phyloP scores from a whole-genome alignment of 148 eudicot species.

The Euryodendron excelsum region DNA sequence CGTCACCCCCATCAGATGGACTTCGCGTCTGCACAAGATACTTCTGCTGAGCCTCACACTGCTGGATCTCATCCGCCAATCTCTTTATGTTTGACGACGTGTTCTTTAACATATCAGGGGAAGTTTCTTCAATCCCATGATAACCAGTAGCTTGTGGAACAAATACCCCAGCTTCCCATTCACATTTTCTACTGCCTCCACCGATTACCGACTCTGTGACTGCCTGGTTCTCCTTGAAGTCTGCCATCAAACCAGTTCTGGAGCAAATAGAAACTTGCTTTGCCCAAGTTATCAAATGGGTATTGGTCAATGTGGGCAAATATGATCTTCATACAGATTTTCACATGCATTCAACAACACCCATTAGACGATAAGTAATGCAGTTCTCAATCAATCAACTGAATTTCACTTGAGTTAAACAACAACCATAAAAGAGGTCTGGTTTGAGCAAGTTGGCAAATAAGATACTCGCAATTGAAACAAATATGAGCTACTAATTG shows the following conservation, averaged over 20 bases:
- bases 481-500: not conserved
- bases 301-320: not conserved
- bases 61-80: constrained; percentile 82
- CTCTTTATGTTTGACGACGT: constrained; percentile 77
- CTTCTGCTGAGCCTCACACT: constrained; percentile 82
- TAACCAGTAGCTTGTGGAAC: constrained; percentile 13
- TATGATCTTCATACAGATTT: not conserved
- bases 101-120: constrained; percentile 78
- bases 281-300: not conserved
- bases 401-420: not conserved
- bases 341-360: not conserved
- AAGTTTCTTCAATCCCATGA: constrained; percentile 38
- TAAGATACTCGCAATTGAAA: not conserved
- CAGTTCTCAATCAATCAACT: not conserved
- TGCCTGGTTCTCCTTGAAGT: not conserved
- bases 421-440: too few relatives aligned
- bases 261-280: not conserved
- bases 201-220: constrained; percentile 9
- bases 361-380: not conserved
- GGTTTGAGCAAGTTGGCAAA: not conserved
- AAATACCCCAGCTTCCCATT: constrained; percentile 17
- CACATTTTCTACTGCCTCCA: constrained; percentile 13
- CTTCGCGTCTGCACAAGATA: constrained; percentile 83
- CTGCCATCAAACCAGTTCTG: constrained; percentile 2
- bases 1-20: constrained; percentile 94